Evolutionary conservation across 2,329 filamentous ascomycete species (phyloP).

Genomic region (Arachnopeziza araneosa): DNA sequence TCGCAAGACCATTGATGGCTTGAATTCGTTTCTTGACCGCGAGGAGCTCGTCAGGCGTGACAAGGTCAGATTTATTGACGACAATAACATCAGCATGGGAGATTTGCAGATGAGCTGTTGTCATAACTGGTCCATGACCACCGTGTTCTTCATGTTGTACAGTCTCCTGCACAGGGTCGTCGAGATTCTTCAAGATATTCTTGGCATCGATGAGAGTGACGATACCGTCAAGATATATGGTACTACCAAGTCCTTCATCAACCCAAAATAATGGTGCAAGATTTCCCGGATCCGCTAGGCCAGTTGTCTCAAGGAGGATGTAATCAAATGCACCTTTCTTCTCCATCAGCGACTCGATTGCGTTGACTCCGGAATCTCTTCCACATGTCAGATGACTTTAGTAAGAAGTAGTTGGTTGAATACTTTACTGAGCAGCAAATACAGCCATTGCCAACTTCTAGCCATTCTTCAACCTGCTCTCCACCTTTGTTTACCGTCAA

Average conservation of each 20-base stretch:
- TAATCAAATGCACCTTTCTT: constrained; percentile 94
- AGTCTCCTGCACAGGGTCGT: constrained; percentile 59
- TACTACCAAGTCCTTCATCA: constrained; percentile 89
- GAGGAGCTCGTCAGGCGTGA: constrained; percentile 63
- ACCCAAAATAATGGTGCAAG: constrained; percentile 97
- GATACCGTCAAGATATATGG: constrained; percentile 94
- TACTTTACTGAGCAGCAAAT: constrained; percentile 97
- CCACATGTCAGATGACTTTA: constrained; percentile 5
- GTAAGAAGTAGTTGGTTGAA: constrained; percentile 8
- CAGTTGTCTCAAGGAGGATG: constrained; percentile 93
- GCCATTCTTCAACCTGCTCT: constrained; percentile 85
- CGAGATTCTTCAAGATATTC: constrained; percentile 77
- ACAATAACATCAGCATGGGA: constrained; percentile 94
- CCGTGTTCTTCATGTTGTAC: constrained; percentile 46
- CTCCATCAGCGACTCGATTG: constrained; percentile 93
- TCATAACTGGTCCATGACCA: constrained; percentile 63
- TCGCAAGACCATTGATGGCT: constrained; percentile 86
- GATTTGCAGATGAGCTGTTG: constrained; percentile 92
- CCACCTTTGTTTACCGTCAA: constrained; percentile 83
- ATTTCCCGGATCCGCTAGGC: constrained; percentile 90
- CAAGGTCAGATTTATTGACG: constrained; percentile 89
- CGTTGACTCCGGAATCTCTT: constrained; percentile 86
- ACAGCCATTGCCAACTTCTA: constrained; percentile 93
- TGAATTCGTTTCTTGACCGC: constrained; percentile 64
- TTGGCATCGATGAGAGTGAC: constrained; percentile 94